These are phyloP conservation scores for Coemansia sp. DNA, from an alignment of 192 early-diverging fungal species.

Conservation along the genomic window DNA sequence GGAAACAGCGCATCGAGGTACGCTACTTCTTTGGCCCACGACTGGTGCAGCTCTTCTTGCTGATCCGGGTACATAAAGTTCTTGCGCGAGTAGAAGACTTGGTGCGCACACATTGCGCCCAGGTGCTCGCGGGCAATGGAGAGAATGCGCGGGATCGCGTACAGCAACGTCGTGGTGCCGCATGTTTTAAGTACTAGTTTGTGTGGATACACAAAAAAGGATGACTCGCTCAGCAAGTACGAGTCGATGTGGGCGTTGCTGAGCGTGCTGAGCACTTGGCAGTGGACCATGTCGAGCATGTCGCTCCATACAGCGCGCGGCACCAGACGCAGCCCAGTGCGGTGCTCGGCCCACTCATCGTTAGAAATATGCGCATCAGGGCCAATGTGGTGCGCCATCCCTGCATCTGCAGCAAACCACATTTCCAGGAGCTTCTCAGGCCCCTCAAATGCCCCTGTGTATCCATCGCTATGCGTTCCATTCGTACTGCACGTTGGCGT, in stretches of 20 bases:
- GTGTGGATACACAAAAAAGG: constrained; percentile 97
- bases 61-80: constrained; percentile 94
- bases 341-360: constrained; percentile 34
- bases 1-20: constrained; percentile 68
- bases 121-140: constrained; percentile 69
- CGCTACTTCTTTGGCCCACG: constrained; percentile 88
- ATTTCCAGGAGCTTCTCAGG: constrained; percentile 98
- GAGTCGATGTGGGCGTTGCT: constrained; percentile 82
- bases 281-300: constrained; percentile 92
- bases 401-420: constrained; percentile 71
- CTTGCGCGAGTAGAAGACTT: constrained; percentile 95
- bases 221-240: constrained; percentile 94
- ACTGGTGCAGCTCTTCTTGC: constrained; percentile 83
- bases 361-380: constrained; percentile 19
- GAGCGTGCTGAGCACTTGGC: constrained; percentile 86
- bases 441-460: constrained; percentile 83
- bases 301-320: constrained; percentile 80
- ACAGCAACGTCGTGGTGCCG: constrained; percentile 91
- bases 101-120: constrained; percentile 61
- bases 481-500: constrained; percentile 49
- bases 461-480: constrained; percentile 53
- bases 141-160: constrained; percentile 83
- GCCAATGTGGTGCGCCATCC: constrained; percentile 23
- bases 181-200: constrained; percentile 96
- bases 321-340: constrained; percentile 73